Evolutionary conservation across 2,329 filamentous ascomycete genomes (phyloP), one percentile per base, ranked within the genome.

Genomic region (Thermoascus crustaceus): DNA sequence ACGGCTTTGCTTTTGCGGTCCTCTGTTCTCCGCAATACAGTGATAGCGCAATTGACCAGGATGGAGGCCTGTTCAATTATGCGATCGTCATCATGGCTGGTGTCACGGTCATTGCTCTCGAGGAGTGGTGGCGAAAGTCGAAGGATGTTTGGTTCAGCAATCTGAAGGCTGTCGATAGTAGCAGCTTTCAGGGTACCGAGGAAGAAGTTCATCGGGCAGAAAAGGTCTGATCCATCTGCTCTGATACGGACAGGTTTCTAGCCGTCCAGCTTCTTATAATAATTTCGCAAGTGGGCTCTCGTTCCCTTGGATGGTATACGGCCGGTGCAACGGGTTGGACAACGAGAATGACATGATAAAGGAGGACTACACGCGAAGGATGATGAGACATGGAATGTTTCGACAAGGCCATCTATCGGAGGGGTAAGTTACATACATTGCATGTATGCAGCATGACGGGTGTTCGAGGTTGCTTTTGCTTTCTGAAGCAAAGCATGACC

Each of bases 1-100:
- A 68, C 32, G 63, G 58, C 0, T 68, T 64, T 55, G 61, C 66
- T 2, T 66, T 67, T 3, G 60, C 64, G 0, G 57, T 68, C 2
- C 49, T 68, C 1, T 68, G 61, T 31, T 62, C 61, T 0, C 65
- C 65, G 0, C 63, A 65, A 18, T 52, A 51, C 37, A 51, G 53
- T 8, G 32, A 51, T 26, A 37, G 26, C 18, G 30, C 29, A 4
- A 51, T 51, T 11, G 39, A 47, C 19, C 4, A 43, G 14, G 45
- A 52, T 11, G 39, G 48, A 2, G 41, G 45, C 16, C 32, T 52
- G 20, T 50, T 52, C 43, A 50, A 52, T 22, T 51, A 58, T 40
- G 62, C 64, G 0, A 66, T 66, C 1, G 58, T 68, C 11, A 67
- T 67, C 18, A 67, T 68, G 63, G 62, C 43, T 1, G 54, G 54